Base-by-base conservation (phyloP, 2,329 filamentous ascomycete genomes). In the Microascus cirrosus region DNA sequence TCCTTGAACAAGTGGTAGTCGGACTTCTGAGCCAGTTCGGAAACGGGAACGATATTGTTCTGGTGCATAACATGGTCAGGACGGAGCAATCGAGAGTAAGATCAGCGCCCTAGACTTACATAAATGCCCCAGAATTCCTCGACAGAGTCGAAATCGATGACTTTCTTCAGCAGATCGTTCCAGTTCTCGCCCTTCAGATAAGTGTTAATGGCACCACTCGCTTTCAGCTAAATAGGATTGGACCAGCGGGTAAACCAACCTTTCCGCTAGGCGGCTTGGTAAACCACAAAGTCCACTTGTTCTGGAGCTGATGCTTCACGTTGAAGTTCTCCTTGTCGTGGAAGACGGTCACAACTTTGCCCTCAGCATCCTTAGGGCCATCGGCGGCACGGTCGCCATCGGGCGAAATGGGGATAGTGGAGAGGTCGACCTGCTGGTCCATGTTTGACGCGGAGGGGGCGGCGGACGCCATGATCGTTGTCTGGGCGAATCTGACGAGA, bases 91-190 rank as follows among this genome's bases (percentile, higher is more conserved):
- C 60, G 59, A 55, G 34, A 6, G 32, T 3, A 22, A 12, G 18
- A 39, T 18, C 18, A 32, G 18, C 20, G 39, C 15, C n/a, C 15
- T 45, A 22, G 25, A 79, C 92, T 72, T 82, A 99, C 95, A 75
- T 97, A 97, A 71, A 99, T 90, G 60, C 94, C 94, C 94, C 94
- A 99, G 76, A 99, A 99, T 74, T 99, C 95, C 77, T 99, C 94
- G 28, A 99, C 94, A 2, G 92, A 96, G 77, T 96, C 90, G 69
- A 99, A 97, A 59, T 90, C 96, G 69, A 99, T 96, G 66, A 99
- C 93, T 74, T 99, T 91, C 78, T 99, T 99, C 62, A 99, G 78
- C 62, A 97, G 79, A 71, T 99, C 94, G 65, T 95, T 95, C 94
- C 95, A 99, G 81, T 96, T 96, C 74, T 97, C 91, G 63, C 90